These are phyloP conservation scores for Bryum argenteum DNA, from an alignment of 225 moss, liverwort and hornwort species.

Conservation along the genomic window DNA sequence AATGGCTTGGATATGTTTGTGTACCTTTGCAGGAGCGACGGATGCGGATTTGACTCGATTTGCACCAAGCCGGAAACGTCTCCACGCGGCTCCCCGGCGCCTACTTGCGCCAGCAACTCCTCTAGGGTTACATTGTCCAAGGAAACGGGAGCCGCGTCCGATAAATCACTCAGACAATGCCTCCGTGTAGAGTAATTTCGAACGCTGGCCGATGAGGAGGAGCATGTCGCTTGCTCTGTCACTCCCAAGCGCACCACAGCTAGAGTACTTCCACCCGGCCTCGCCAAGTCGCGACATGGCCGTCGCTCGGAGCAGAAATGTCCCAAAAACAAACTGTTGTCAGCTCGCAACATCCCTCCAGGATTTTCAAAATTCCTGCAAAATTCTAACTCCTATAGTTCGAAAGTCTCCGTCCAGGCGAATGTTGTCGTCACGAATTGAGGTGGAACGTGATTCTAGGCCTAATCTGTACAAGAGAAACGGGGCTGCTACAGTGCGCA, in stretches of 20 bases:
- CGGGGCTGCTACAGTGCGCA: neutral
- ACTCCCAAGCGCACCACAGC: constrained; percentile 19
- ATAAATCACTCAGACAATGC: constrained; percentile 33
- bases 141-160: constrained; percentile 10
- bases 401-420: neutral
- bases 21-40: constrained; percentile 42
- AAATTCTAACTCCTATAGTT: neutral
- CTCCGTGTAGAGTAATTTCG: neutral
- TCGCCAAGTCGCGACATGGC: constrained; percentile 4
- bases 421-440: neutral
- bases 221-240: constrained; percentile 29
- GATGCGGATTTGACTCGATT: constrained; percentile 63
- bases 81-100: constrained; percentile 42
- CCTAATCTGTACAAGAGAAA: constrained; percentile 21
- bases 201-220: constrained; percentile 13
- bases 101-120: constrained; percentile 52
- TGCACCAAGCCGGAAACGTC: constrained; percentile 39
- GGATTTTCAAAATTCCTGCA: neutral
- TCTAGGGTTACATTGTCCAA: constrained; percentile 45
- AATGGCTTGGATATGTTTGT: constrained; percentile 33
- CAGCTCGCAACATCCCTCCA: constrained; percentile 9
- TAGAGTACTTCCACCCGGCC: constrained; percentile 15
- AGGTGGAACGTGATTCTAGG: neutral
- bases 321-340: neutral
- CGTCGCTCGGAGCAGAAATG: neutral